These are phyloP conservation scores for Penicillium hordei DNA, from an alignment of 2,329 filamentous ascomycete genomes.

Conservation along the genomic window DNA sequence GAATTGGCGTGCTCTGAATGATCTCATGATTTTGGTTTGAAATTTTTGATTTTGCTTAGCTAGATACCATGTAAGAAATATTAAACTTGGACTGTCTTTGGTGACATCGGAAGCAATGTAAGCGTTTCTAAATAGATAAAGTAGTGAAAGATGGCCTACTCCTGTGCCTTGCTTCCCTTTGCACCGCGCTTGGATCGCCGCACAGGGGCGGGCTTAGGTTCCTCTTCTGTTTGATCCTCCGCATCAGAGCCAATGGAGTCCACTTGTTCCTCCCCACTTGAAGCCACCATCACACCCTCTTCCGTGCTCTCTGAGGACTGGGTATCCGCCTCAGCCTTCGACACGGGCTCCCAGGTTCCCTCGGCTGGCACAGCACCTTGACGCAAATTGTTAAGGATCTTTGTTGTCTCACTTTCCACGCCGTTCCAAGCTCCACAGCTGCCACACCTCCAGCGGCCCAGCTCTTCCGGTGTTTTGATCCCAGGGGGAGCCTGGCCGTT, in stretches of 20 bases:
- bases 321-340: conserved; percentile 20
- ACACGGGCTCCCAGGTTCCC: conserved; percentile 26
- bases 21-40: background rate
- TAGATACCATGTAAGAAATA: background rate
- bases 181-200: conserved; percentile 29
- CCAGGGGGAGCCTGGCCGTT: conserved; percentile 96
- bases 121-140: background rate
- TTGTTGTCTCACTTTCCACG: conserved; percentile 71
- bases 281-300: conserved; percentile 30
- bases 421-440: conserved; percentile 82
- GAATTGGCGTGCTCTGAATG: background rate
- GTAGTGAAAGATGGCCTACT: conserved; percentile 13
- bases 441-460: conserved; percentile 86
- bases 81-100: background rate
- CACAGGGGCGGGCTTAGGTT: conserved; percentile 16
- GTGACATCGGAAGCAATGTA: background rate
- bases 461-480: conserved; percentile 69
- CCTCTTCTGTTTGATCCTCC: conserved; percentile 17
- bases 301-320: conserved; percentile 23
- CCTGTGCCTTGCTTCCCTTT: conserved; percentile 25
- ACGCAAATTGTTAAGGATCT: conserved; percentile 67
- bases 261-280: conserved; percentile 30
- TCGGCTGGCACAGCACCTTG: conserved; percentile 19
- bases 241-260: conserved; percentile 24
- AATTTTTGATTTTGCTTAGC: background rate